Evolutionary conservation across 2,329 filamentous ascomycete genomes (phyloP).

Genomic region (Tolypocladium sp.): DNA sequence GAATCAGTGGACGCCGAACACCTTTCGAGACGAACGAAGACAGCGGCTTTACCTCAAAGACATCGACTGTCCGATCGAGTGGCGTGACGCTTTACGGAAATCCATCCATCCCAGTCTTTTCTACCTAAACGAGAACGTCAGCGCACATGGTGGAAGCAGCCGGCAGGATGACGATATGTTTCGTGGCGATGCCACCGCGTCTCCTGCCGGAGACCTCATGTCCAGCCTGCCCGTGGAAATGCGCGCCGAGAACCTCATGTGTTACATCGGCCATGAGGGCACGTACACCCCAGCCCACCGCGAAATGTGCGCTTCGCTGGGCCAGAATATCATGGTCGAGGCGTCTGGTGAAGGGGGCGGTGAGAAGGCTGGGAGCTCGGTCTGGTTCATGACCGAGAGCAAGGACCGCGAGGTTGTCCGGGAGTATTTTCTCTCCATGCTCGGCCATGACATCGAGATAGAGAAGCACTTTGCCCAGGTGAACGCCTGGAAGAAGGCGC

Average conservation of each 20-base stretch:
- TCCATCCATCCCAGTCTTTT: slow-evolving; percentile 75
- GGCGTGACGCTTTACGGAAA: slow-evolving; percentile 70
- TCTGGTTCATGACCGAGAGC: slow-evolving; percentile 98
- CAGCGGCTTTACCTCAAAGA: slow-evolving; percentile 95
- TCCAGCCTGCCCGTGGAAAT: slow-evolving; percentile 78
- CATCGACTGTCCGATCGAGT: slow-evolving; percentile 85
- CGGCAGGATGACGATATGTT: slow-evolving; percentile 27
- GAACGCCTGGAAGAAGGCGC: slow-evolving; percentile 90
- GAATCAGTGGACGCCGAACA: slow-evolving; percentile 68
- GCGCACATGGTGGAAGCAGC: slow-evolving; percentile 23
- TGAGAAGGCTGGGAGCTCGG: slow-evolving; percentile 76
- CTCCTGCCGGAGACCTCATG: slow-evolving; percentile 85
- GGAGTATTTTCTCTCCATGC: slow-evolving; percentile 85
- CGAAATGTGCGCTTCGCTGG: slow-evolving; percentile 94
- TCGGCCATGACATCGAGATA: slow-evolving; percentile 94
- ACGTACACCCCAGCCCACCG: slow-evolving; percentile 92
- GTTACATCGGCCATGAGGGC: slow-evolving; percentile 94
- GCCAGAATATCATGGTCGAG: slow-evolving; percentile 98
- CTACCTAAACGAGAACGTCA: slow-evolving; percentile 78
- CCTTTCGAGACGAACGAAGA: slow-evolving; percentile 67
- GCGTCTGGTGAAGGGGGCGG: slow-evolving; percentile 65
- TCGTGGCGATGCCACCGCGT: slow-evolving; percentile 47
- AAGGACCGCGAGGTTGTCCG: slow-evolving; percentile 85
- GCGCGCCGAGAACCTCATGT: slow-evolving; percentile 96
- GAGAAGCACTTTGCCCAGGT: slow-evolving; percentile 95